A percentile compares a stretch with the other conserved stretches of the same genome.
These are phyloP conservation scores for Aureobasidium sp. DNA, from an alignment of 2,329 filamentous ascomycete genomes.

Conservation along the genomic window DNA sequence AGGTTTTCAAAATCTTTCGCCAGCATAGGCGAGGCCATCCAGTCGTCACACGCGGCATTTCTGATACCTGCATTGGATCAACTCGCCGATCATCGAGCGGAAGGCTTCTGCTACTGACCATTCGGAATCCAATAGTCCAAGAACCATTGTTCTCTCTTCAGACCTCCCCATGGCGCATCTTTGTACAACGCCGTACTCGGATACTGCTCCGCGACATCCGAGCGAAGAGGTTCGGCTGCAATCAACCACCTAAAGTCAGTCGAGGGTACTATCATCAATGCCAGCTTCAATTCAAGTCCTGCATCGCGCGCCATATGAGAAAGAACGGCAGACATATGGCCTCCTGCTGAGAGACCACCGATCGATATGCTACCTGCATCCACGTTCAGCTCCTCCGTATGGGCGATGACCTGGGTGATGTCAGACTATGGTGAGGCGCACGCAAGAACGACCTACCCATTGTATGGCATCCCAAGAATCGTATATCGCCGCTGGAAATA, in stretches of 20 bases:
- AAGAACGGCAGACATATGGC: constrained; percentile 42
- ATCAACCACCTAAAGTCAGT: constrained; percentile 2
- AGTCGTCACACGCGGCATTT: not conserved
- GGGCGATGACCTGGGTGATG: not conserved
- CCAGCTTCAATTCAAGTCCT: constrained; percentile 16
- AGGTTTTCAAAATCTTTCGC: not conserved
- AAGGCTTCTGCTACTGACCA: not conserved
- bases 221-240: not conserved
- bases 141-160: not conserved
- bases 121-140: not conserved
- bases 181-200: not conserved
- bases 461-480: constrained; percentile 40
- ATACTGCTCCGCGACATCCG: not conserved
- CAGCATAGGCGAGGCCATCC: not conserved
- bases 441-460: constrained; percentile 42
- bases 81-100: not conserved
- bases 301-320: constrained; percentile 35
- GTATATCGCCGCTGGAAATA: constrained; percentile 40
- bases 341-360: constrained; percentile 43
- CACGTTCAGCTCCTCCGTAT: not conserved
- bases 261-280: not conserved
- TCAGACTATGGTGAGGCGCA: not conserved
- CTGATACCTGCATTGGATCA: not conserved
- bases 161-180: not conserved
- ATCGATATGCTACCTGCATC: constrained; percentile 17